Base-by-base conservation (phyloP, 2,329 filamentous ascomycete species). In the Penicillium sp. region DNA sequence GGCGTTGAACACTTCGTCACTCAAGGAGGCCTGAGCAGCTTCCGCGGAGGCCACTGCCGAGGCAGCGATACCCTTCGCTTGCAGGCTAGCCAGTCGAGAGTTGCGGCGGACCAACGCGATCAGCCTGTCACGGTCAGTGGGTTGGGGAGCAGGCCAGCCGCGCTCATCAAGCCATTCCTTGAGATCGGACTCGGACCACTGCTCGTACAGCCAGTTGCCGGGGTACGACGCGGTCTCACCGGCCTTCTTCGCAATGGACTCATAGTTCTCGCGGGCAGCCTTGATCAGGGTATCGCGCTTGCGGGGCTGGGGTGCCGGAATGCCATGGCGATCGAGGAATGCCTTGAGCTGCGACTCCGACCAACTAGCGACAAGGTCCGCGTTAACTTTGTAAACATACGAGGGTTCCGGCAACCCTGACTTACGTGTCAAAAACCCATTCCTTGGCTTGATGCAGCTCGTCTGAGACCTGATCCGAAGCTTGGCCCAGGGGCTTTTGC, bases 111-210 rank as follows among this genome's bases (percentile, higher is more conserved):
- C 86, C 6, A 80, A 78, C 34, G 93, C 87, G 62, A 98, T 83
- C 36, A 97, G 76, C 68, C 87, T 88, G 69, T 97, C 90, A 45
- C 93, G 87, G 45, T 75, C 83, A 33, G 80, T 80, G 19, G 88
- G 86, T 65, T 97, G 91, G 45, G 93, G 91, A 39, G 80, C 86
- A 9, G 87, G 84, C 67, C 91, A 82, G 36, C 93, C 93, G 53
- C 88, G 81, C 53, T 84, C 83, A 58, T 97, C 93, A 32, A 96
- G 83, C 85, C 87, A 98, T 52, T 86, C 79, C 75, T 97, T 97
- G 48, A 95, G 72, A 34, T 96, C 91, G 51, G 90, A 96, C 51
- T 95, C 87, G 36, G 86, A 84, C 93, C 93, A 98, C 6, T 84
- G 76, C 45, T 83, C 78, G 63, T 96, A 98, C 29, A 97, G 73